phyloP scores from a whole-genome alignment of 1,284 basidiomycete species.

The Ganoderma multipileum region DNA sequence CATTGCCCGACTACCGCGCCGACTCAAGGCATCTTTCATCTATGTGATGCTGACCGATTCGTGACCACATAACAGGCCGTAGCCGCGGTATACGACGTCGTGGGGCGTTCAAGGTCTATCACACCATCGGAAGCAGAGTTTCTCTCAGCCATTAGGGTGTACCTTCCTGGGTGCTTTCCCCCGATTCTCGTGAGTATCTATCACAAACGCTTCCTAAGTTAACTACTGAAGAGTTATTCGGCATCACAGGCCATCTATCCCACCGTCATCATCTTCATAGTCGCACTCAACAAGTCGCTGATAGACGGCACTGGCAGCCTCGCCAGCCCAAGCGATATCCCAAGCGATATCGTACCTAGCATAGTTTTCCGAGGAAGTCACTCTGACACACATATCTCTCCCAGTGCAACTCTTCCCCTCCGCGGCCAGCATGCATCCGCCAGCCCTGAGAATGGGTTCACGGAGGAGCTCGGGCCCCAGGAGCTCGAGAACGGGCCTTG shows the following conservation, averaged over 20 bases:
- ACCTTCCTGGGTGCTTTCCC: background rate
- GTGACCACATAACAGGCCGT: background rate
- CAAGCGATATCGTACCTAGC: background rate
- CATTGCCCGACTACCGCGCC: too few species aligned
- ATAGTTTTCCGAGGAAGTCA: background rate
- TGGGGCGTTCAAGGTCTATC: background rate
- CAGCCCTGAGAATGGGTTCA: background rate
- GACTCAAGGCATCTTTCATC: background rate
- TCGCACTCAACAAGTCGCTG: background rate
- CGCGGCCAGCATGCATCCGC: background rate
- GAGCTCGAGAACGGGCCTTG: too few species aligned
- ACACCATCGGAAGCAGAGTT: background rate
- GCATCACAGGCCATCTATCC: background rate
- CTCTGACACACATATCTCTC: background rate
- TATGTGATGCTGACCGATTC: background rate
- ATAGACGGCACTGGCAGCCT: background rate
- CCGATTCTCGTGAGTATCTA: background rate
- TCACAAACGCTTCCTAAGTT: background rate
- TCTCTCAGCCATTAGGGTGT: background rate
- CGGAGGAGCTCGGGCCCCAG: too few species aligned
- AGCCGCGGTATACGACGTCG: background rate
- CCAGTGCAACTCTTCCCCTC: background rate
- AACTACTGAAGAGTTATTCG: background rate
- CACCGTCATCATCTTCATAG: background rate
- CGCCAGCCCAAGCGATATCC: background rate